Percentiles rank a stretch among this genome's conserved stretches.
Evolutionary conservation across 108 stramenopile species (phyloP).

Genomic region (Skeletonema grethae): DNA sequence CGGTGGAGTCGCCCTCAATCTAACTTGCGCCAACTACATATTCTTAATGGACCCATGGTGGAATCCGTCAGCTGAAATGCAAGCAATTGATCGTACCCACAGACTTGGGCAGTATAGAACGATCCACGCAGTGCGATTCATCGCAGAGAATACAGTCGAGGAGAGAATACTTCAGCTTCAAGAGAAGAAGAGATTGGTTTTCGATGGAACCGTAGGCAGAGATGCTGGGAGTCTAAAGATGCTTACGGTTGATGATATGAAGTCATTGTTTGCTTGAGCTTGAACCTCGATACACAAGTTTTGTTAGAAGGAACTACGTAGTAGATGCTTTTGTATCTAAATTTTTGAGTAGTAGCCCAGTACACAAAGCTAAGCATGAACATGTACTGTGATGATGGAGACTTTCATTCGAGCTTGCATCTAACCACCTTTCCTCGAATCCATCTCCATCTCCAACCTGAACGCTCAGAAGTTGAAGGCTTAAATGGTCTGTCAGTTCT

Average conservation of each 20-base stretch:
- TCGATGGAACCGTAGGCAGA: conserved; percentile 95
- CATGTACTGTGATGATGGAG: too few relatives aligned
- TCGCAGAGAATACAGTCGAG: conserved; percentile 96
- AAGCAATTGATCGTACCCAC: conserved; percentile 98
- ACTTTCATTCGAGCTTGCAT: too few relatives aligned
- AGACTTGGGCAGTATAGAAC: conserved; percentile 94
- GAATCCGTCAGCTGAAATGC: conserved; percentile 91
- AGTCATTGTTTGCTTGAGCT: conserved; percentile 69
- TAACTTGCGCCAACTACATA: conserved; percentile 92
- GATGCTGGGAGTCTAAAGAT: conserved; percentile 86
- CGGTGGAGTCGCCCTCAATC: conserved; percentile 95
- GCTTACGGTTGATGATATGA: conserved; percentile 90
- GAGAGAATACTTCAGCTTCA: conserved; percentile 96
- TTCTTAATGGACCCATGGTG: conserved; percentile 96
- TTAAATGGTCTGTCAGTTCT: too few relatives aligned
- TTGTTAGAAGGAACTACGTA: too few relatives aligned
- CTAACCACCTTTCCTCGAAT: too few relatives aligned
- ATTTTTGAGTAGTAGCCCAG: too few relatives aligned
- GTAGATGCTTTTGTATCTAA: too few relatives aligned
- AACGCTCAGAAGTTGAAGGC: too few relatives aligned
- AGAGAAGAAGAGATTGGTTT: conserved; percentile 96
- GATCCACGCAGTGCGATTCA: conserved; percentile 94
- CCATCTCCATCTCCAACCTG: too few relatives aligned
- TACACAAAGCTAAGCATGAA: too few relatives aligned
- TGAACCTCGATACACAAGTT: neutral